Evolutionary conservation across 306 rosid species (phyloP), one percentile per base, ranked within the genome.

Genomic region (Sesbania bispinosa): DNA sequence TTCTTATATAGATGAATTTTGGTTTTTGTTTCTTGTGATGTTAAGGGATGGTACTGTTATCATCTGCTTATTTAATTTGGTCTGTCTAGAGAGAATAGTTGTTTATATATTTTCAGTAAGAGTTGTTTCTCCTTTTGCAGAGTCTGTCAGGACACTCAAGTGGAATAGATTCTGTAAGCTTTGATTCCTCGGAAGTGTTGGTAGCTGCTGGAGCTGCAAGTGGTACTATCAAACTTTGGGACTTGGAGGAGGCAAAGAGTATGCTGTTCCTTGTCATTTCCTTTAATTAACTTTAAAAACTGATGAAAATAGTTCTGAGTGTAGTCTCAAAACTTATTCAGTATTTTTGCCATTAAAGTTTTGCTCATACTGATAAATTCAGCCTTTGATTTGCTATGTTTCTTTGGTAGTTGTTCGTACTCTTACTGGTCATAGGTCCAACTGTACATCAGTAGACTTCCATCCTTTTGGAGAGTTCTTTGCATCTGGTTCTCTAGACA

Each of bases 131-230:
- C 76, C 62, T 74, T 68, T 39, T 66, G 83, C 93, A 95, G 97
- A 95, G 99, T 81, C 77, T 95, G 77, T 89, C 97, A 27, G 99
- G 99, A 73, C 99, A 91, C 86, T 85, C 96, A 46, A 95, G 99
- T 73, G 99, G 99, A 79, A 91, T 94, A 69, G 99, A 94, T 85
- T 94, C 99, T 29, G 97, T 91, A 58, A 79, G 89, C 87, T 94
- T 94, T 85, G 99, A 94, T 82, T 89, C 96, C 59, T 91, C 90
- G 42, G 99, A 94, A 86, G 96, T 94, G 64, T 81, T 94, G 80
- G 96, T 94, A 46, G 99, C 99, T 47, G 99, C 97, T 39, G 99
- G 99, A 68, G 96, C 99, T 74, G 99, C 99, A 14, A 94, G 95
- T 79, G 99, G 99, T 35, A 94, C 99, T 18, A 89, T 94, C 75